Percentiles rank a stretch among this genome's conserved stretches.
These are phyloP conservation scores for Plasmodium inui DNA, from an alignment of 169 alveolate genomes.

Conservation along the genomic window DNA sequence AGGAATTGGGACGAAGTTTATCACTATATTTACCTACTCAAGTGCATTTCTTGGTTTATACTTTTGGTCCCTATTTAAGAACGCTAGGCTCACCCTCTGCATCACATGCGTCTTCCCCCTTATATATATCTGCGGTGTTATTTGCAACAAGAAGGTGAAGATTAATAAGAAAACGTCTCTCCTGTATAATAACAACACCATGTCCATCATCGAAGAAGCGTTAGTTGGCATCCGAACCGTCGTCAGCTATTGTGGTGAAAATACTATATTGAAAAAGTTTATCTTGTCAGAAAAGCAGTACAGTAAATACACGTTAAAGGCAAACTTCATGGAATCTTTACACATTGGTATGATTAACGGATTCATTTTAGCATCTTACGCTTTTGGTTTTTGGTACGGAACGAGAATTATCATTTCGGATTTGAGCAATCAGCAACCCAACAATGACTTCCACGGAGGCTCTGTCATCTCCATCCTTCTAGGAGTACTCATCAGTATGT, in stretches of 20 bases:
- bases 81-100: slow-evolving; percentile 68
- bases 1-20: slow-evolving; percentile 75
- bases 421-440: not conserved
- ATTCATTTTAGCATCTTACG: slow-evolving; percentile 71
- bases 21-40: slow-evolving; percentile 73
- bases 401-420: slow-evolving; percentile 58
- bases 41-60: slow-evolving; percentile 70
- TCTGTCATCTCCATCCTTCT: slow-evolving; percentile 77
- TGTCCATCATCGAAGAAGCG: slow-evolving; percentile 78
- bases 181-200: slow-evolving; percentile 67
- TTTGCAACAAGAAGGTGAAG: slow-evolving; percentile 56
- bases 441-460: slow-evolving; percentile 49
- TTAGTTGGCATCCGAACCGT: slow-evolving; percentile 76
- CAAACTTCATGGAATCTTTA: slow-evolving; percentile 62
- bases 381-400: slow-evolving; percentile 80
- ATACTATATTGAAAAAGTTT: slow-evolving; percentile 46
- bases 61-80: slow-evolving; percentile 48
- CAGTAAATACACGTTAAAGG: slow-evolving; percentile 56
- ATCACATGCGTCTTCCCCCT: slow-evolving; percentile 61
- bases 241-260: slow-evolving; percentile 77
- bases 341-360: slow-evolving; percentile 63
- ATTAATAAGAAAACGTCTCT: slow-evolving; percentile 37
- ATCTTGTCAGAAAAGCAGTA: slow-evolving; percentile 50
- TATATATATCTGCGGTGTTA: slow-evolving; percentile 31
- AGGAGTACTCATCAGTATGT: slow-evolving; percentile 78